Evolutionary conservation across 208 protist genomes (phyloP), one percentile per base, ranked within the genome.

Genomic region (Leishmania lainsoni): DNA sequence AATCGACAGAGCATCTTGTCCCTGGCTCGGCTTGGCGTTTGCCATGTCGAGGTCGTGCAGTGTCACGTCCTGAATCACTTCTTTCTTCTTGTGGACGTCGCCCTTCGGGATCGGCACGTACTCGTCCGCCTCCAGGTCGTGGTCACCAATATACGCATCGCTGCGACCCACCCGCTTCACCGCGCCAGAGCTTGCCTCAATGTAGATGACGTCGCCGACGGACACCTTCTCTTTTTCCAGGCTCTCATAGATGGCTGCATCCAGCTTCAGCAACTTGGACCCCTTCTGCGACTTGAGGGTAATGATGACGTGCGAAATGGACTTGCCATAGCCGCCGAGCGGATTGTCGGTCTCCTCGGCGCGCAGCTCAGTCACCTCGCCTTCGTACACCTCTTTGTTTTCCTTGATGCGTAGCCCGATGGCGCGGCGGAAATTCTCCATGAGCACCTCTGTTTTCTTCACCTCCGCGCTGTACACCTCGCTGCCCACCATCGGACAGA

Each of bases 41-140:
- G 99, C 99, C 69, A 99, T 90, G 90, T 99, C 99, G 22, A 99
- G 93, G 87, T 99, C 99, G 86, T 99, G 99, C 54, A 99, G 93
- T 29, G 99, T 99, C 22, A 99, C 98, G 76, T 99, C 98, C 88
- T 99, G 99, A 63, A 99, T 96, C 74, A 99, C 97, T 84, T 99
- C 99, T 90, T 99, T 99, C 91, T 99, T 99, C 91, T 99, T 99
- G 92, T 99, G 99, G n/a, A 99, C 99, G 81, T 99, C 99, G 58
- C 99, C 99, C 87, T 99, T 99, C 56, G 99, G 99, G 10, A 99
- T 85, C 54, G 99, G 99, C 65, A 99, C 99, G 87, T 99, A 99
- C 89, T 99, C 98, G 84, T 99, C 99, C 8, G 99, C 99, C 89
- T 99, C 99, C 26, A 99, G 88, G 89, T 99, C 98, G 84, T 98